Evolutionary conservation across 768 basidiomycete genomes (phyloP).

Genomic region (Mycena amicta): DNA sequence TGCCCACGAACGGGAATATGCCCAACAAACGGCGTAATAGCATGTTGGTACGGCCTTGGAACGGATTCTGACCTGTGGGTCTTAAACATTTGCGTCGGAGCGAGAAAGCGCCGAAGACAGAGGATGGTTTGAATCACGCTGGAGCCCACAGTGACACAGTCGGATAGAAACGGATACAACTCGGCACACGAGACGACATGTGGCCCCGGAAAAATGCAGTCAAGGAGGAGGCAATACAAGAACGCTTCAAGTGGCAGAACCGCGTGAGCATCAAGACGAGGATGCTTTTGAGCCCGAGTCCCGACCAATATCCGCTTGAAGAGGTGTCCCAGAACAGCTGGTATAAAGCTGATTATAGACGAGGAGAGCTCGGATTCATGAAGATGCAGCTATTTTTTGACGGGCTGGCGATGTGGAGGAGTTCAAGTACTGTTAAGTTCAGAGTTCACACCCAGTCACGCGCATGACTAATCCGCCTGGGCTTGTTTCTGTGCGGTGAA

Average conservation of each 20-base stretch:
- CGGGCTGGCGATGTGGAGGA: no score
- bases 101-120: conserved; percentile 30
- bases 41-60: conserved; percentile 29
- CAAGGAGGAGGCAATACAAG: conserved; percentile 11
- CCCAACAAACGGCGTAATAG: conserved; percentile 35
- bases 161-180: conserved; percentile 28
- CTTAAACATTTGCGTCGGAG: conserved; percentile 25
- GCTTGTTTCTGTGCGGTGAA: background rate
- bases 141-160: no score
- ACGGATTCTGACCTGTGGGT: conserved; percentile 5
- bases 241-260: background rate
- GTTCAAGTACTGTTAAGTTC: no score
- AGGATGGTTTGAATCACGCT: no score
- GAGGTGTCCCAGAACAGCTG: background rate
- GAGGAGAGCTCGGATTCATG: no score
- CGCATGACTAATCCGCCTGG: background rate
- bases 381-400: no score
- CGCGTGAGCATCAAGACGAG: background rate
- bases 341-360: no score
- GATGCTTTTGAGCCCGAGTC: background rate
- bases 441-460: no score
- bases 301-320: background rate
- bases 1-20: conserved; percentile 42
- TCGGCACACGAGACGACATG: conserved; percentile 26
- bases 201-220: conserved; percentile 19